Base-by-base conservation (phyloP, 345 rosid species). In the Pistacia vera region DNA sequence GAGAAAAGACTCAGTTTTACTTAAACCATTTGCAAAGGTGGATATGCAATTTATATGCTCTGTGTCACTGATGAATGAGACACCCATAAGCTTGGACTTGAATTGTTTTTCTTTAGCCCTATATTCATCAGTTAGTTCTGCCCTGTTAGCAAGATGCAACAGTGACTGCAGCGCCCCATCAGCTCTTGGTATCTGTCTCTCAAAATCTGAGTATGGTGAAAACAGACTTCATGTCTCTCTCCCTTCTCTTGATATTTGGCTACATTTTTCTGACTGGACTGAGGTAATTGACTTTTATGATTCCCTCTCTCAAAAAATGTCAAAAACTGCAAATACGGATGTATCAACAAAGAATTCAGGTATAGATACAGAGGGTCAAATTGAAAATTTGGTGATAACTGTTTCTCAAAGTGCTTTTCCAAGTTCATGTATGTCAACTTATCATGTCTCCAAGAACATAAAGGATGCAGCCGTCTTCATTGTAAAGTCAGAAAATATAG, bases 231-330 rank as follows among this genome's bases (percentile, higher is more conserved):
- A 73, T 59, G 63, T 95, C 73, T 82, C 85, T 78, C 88, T 91
- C 72, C 98, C 98, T 76, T 84, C 90, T 79, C 85, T 93, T 63
- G 85, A 86, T 78, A 76, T 95, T 74, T 95, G 97, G 97, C 79
- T 95, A 28, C 90, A 93, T 78, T 64, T 67, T 71, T 60, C 70
- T 49, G 89, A 88, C 60, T 95, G 97, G 98, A 78, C 72, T 58
- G 78, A 79, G 80, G 77, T 91, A 65, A 73, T 86, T 80, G 87
- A 85, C 74, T 73, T 83, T 69, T 75, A 66, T 20, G 69, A 71
- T 76, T 81, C 86, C 20, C 83, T 72, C 77, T 79, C 81, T 79
- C 77, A 77, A 80, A 82, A 75, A 81, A 75, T 84, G 66, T 75
- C 77, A 79, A 81, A 77, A 77, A 66, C 79, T 73, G 79, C 57